A percentile compares a stretch with the other conserved stretches of the same genome.
Evolutionary conservation across 257 asterid genomes (phyloP).

Genomic region (Solanum chaucha): DNA sequence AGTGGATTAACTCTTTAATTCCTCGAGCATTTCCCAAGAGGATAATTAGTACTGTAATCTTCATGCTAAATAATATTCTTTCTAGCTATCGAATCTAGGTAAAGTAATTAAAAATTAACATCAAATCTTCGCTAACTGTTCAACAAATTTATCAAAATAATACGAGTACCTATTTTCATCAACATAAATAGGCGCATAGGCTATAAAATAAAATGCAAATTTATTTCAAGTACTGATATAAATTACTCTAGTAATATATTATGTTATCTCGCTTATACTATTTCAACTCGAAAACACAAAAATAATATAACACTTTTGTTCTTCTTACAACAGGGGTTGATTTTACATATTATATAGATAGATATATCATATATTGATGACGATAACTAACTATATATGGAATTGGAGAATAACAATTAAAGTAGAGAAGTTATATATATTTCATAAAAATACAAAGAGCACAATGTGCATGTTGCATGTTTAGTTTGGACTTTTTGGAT

Average conservation of each 20-base stretch:
- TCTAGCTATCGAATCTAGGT: neutral
- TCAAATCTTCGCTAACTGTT: neutral
- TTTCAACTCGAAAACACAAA: neutral
- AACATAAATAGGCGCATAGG: neutral
- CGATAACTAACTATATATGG: neutral
- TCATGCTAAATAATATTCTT: neutral
- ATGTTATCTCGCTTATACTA: too few species aligned
- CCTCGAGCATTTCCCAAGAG: neutral
- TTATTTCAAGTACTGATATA: neutral
- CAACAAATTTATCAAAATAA: neutral
- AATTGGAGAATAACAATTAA: neutral
- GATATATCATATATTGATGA: neutral
- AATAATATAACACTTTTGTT: too few species aligned
- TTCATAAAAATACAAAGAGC: neutral
- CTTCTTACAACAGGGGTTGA: neutral
- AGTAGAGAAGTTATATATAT: neutral
- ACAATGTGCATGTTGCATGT: constrained; percentile 14
- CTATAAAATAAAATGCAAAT: too few species aligned
- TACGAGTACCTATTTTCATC: neutral
- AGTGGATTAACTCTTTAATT: neutral
- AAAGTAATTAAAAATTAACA: neutral
- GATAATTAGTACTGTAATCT: neutral
- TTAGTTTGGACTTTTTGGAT: neutral
- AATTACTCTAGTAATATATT: too few species aligned
- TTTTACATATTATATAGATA: neutral